Conservation (phyloP, 2,329 filamentous ascomycete genomes). For the Allantophomopsis lycopodina region DNA sequence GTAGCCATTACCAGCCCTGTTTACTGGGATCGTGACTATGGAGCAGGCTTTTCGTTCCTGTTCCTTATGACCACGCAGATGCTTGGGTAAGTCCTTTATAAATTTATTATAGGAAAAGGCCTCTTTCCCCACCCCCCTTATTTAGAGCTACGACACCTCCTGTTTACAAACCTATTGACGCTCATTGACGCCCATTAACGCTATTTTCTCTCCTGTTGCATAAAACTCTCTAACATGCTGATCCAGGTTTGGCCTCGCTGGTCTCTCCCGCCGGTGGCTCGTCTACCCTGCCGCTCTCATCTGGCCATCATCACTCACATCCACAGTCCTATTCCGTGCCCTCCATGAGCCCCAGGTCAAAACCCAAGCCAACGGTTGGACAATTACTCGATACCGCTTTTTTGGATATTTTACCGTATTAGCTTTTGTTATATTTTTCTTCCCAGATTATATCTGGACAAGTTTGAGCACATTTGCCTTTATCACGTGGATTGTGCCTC, state of each 20-base stretch:
- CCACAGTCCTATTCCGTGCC: conserved; percentile 6
- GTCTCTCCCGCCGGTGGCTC: conserved; percentile 2
- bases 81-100: conserved; percentile 19
- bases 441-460: conserved; percentile 58
- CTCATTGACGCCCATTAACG: not conserved
- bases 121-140: too few species aligned
- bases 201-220: not conserved
- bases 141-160: too few species aligned
- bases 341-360: conserved; percentile 48
- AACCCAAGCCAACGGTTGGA: conserved; percentile 43
- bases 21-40: conserved; percentile 26
- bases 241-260: conserved; percentile 2
- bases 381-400: conserved; percentile 50
- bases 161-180: too few species aligned
- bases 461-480: conserved; percentile 57
- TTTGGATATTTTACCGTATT: conserved; percentile 42
- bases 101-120: too few species aligned
- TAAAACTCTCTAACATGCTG: not conserved
- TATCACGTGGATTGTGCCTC: conserved; percentile 54
- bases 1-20: conserved; percentile 20
- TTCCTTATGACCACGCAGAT: conserved; percentile 58
- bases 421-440: conserved; percentile 54
- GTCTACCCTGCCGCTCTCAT: conserved; percentile 4
- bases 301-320: conserved; percentile 8
- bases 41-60: conserved; percentile 49